Evolutionary conservation across 2,329 filamentous ascomycete species (phyloP).

Genomic region (Camillea tinctor): DNA sequence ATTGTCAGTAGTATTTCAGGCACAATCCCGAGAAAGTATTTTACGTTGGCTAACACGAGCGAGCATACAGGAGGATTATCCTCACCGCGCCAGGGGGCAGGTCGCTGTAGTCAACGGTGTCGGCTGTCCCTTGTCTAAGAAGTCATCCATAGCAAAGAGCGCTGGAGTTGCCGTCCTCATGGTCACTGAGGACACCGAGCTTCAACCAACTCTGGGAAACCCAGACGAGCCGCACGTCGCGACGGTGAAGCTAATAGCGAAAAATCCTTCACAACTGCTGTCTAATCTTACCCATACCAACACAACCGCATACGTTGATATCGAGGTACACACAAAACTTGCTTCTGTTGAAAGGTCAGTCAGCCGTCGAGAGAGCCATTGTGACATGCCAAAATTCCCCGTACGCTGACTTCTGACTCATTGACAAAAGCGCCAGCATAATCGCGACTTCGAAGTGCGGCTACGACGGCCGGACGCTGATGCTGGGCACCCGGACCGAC

Average conservation of each 20-base stretch:
- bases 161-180: neutral
- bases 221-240: neutral
- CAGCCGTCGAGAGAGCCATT: too few species aligned
- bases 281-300: too few species aligned
- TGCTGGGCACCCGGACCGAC: constrained; percentile 18
- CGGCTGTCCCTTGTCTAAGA: neutral
- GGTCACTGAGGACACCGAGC: neutral
- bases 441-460: neutral
- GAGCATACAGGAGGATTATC: neutral
- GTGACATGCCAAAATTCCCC: too few species aligned
- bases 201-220: neutral
- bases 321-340: too few species aligned
- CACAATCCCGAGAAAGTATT: too few species aligned
- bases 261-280: neutral
- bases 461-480: constrained; percentile 3
- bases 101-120: neutral
- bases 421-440: neutral
- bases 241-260: neutral
- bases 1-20: too few species aligned
- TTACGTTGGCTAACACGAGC: neutral
- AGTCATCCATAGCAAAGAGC: neutral
- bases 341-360: too few species aligned
- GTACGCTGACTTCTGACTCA: neutral
- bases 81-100: neutral
- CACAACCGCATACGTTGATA: too few species aligned